Evolutionary conservation across 1,284 basidiomycete genomes (phyloP).

Genomic region (Coriolopsis trogii): DNA sequence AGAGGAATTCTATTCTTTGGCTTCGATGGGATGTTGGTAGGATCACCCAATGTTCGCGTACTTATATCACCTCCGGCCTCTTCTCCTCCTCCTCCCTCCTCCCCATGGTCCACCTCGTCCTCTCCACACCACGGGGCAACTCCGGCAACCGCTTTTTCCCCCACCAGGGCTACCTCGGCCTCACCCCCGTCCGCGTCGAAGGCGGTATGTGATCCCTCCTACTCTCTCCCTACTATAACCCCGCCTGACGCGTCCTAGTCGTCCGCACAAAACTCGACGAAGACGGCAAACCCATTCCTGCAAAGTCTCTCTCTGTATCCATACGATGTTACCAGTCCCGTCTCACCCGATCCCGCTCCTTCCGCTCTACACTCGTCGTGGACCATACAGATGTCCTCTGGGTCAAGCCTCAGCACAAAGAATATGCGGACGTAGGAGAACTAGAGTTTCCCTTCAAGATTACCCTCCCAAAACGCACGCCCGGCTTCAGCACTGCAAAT

Average conservation of each 20-base stretch:
- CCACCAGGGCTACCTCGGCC: conserved; percentile 74
- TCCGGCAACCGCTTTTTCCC: conserved; percentile 74
- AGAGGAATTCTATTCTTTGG: conserved; percentile 18
- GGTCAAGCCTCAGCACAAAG: conserved; percentile 59
- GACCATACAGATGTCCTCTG: conserved; percentile 69
- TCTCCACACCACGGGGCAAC: conserved; percentile 65
- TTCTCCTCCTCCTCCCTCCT: conserved; percentile 24
- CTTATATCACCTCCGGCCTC: conserved; percentile 25
- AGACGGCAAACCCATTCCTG: conserved; percentile 65
- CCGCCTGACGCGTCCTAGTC: conserved; percentile 40
- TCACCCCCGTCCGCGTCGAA: conserved; percentile 77
- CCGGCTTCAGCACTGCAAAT: conserved; percentile 70
- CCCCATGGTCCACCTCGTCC: conserved; percentile 65
- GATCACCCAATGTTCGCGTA: conserved; percentile 31
- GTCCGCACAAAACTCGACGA: conserved; percentile 72
- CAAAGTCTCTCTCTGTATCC: conserved; percentile 65
- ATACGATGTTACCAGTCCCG: conserved; percentile 81
- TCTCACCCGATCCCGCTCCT: conserved; percentile 56
- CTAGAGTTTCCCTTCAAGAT: conserved; percentile 73
- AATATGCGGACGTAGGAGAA: conserved; percentile 62
- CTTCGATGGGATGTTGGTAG: conserved; percentile 18
- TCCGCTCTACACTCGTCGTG: conserved; percentile 63
- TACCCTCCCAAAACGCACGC: conserved; percentile 59
- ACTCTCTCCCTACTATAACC: conserved; percentile 14
- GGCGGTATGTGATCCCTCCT: conserved; percentile 54